Evolutionary conservation across 139 green algal genomes (phyloP).

Genomic region (Zygnema cylindricum): DNA sequence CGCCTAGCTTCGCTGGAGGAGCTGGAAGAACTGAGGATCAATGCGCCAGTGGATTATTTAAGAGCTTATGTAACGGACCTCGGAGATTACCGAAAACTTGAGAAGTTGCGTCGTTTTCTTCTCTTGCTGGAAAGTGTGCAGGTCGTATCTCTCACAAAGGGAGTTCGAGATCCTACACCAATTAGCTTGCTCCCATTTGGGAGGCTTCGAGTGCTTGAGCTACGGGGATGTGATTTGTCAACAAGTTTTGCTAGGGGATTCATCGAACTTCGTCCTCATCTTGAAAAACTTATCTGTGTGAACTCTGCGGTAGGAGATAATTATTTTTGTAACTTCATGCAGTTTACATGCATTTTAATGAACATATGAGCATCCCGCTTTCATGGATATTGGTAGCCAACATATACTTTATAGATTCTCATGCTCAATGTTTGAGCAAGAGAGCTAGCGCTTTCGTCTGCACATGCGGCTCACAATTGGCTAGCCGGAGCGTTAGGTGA

Average conservation of each 20-base stretch:
- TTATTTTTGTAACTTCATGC: not conserved
- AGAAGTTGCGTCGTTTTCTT: constrained; percentile 41
- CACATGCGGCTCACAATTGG: too few relatives aligned
- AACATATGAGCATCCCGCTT: too few relatives aligned
- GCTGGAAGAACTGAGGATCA: constrained; percentile 39
- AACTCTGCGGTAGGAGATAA: not conserved
- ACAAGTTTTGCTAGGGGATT: not conserved
- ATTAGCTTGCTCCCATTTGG: constrained; percentile 16
- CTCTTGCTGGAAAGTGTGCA: constrained; percentile 13
- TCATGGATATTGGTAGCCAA: too few relatives aligned
- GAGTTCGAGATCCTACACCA: not conserved
- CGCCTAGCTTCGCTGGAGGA: constrained; percentile 28
- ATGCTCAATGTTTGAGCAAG: too few relatives aligned
- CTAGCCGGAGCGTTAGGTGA: too few relatives aligned
- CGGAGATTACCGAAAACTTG: constrained; percentile 35
- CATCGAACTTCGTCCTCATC: not conserved
- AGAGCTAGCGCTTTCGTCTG: too few relatives aligned
- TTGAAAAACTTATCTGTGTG: constrained; percentile 1
- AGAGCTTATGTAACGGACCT: constrained; percentile 31
- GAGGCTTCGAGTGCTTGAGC: constrained; percentile 12
- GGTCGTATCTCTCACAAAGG: constrained; percentile 28
- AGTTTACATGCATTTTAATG: too few relatives aligned
- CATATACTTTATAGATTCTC: too few relatives aligned
- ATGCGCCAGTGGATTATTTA: constrained; percentile 50
- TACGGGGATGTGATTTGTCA: constrained; percentile 31